phyloP scores from a whole-genome alignment of 768 basidiomycete species.

The Boletellus ananiceps region DNA sequence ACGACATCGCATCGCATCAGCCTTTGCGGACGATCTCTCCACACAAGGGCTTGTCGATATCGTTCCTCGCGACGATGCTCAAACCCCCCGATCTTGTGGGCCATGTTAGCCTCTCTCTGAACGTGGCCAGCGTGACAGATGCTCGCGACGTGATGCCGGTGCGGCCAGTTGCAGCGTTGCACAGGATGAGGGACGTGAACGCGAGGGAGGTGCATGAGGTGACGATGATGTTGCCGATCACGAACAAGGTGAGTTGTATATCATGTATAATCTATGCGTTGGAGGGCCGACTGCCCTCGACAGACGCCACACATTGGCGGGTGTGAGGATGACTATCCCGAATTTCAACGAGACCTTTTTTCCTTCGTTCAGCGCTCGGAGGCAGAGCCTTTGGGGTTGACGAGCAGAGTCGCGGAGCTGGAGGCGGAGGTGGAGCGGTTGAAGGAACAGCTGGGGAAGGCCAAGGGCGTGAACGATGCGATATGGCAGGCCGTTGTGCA shows the following conservation, averaged over 20 bases:
- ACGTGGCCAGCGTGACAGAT: conserved; percentile 32
- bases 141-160: conserved; percentile 60
- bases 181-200: conserved; percentile 65
- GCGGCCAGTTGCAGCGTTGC: conserved; percentile 63
- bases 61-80: conserved; percentile 71
- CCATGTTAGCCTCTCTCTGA: conserved; percentile 57
- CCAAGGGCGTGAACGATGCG: conserved; percentile 86
- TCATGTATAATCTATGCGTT: neutral
- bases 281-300: neutral
- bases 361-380: conserved; percentile 53
- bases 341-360: conserved; percentile 61
- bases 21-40: conserved; percentile 74
- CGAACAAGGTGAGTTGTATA: conserved; percentile 35
- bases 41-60: conserved; percentile 65
- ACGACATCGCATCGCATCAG: conserved; percentile 90
- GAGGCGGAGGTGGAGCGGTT: conserved; percentile 67
- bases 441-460: conserved; percentile 68
- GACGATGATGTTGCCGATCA: conserved; percentile 51
- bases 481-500: conserved; percentile 91
- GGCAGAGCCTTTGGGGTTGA: conserved; percentile 33
- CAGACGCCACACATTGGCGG: conserved; percentile 16
- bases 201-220: conserved; percentile 68
- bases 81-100: conserved; percentile 86
- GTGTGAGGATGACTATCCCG: conserved; percentile 38
- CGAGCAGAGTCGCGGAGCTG: conserved; percentile 59